Base-by-base conservation (phyloP, 345 rosid species). In the Syzygium grande region DNA sequence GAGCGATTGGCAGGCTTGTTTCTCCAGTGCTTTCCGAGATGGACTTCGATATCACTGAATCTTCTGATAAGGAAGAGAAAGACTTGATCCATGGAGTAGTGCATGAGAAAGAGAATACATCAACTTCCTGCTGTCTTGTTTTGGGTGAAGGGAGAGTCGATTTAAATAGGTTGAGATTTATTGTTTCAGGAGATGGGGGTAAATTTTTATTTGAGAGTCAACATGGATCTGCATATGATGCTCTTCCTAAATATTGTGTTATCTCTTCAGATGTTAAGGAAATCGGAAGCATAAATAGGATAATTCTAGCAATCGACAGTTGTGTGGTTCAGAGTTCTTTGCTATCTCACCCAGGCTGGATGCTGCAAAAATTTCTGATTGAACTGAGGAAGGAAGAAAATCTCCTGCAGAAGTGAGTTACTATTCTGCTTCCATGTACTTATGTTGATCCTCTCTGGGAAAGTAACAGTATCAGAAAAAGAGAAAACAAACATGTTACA, bases 21-120 rank as follows among this genome's bases (percentile, higher is more conserved):
- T 94, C 99, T 29, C 99, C 98, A 52, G 88, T 92, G 65, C 97
- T 96, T 92, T 97, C 97, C 85, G 94, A 91, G 86, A 92, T 94
- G 77, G 87, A 90, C 38, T 89, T 90, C 86, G 87, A 88, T 77
- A 89, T 58, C 83, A 79, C 51, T 68, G 92, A 93, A 80, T 84
- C 88, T 84, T 52, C 58, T 88, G 88, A 85, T 79, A 29, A 54
- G 30, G 89, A 89, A n/a, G 89, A 86, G 68, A 88, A 85, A 83
- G 89, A 38, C 85, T 73, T 84, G 52, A 22, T 1, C 49, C 73
- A 56, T 63, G 84, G 88, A 86, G 78, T 87, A 30, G 73, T 88
- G 46, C 80, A 73, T 59, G 92, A 86, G 86, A 90, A 87, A 51
- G 90, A 92, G 84, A 88, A 86, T 89, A 53, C 25, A 51, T 65